A percentile compares a stretch with the other conserved stretches of the same genome.
Conservation (phyloP, 495 filamentous ascomycete species). For the Neurospora sp. region DNA sequence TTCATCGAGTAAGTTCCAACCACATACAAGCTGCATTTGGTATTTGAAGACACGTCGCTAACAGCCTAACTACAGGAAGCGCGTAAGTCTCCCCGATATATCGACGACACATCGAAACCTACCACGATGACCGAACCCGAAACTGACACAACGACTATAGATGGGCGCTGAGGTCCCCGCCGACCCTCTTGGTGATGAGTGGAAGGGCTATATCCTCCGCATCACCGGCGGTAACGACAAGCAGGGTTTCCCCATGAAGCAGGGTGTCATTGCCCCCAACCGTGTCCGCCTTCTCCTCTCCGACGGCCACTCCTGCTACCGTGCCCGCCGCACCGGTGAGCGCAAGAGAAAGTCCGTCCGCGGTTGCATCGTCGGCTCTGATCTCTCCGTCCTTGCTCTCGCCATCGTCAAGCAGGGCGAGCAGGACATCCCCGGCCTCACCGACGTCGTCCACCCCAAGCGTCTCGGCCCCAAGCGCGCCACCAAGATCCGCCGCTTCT, state of each 20-base stretch:
- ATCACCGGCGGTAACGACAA: slow-evolving; percentile 99
- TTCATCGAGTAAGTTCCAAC: slow-evolving; percentile 44
- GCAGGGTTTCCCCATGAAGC: slow-evolving; percentile 99
- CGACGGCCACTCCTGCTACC: slow-evolving; percentile 95
- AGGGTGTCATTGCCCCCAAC: slow-evolving; percentile 96
- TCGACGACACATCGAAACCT: slow-evolving; percentile 14
- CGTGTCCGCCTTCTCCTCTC: slow-evolving; percentile 91
- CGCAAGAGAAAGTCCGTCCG: slow-evolving; percentile 97
- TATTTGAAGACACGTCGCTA: not conserved
- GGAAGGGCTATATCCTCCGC: slow-evolving; percentile 96
- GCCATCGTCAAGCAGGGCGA: slow-evolving; percentile 97
- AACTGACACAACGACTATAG: slow-evolving; percentile 23
- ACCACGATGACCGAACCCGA: slow-evolving; percentile 8
- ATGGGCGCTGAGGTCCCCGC: slow-evolving; percentile 95
- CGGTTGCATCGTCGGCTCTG: slow-evolving; percentile 94
- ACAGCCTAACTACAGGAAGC: slow-evolving; percentile 19
- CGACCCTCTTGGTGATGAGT: slow-evolving; percentile 93
- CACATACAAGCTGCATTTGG: not conserved
- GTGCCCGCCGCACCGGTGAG: slow-evolving; percentile 92
- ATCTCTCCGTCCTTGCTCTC: slow-evolving; percentile 87
- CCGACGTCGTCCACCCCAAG: slow-evolving; percentile 95
- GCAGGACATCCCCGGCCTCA: slow-evolving; percentile 81
- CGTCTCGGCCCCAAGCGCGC: slow-evolving; percentile 97
- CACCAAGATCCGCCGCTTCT: slow-evolving; percentile 98
- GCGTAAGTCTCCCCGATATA: slow-evolving; percentile 18